phyloP scores from a whole-genome alignment of 495 filamentous ascomycete genomes.

The Aspergillus panamensis region DNA sequence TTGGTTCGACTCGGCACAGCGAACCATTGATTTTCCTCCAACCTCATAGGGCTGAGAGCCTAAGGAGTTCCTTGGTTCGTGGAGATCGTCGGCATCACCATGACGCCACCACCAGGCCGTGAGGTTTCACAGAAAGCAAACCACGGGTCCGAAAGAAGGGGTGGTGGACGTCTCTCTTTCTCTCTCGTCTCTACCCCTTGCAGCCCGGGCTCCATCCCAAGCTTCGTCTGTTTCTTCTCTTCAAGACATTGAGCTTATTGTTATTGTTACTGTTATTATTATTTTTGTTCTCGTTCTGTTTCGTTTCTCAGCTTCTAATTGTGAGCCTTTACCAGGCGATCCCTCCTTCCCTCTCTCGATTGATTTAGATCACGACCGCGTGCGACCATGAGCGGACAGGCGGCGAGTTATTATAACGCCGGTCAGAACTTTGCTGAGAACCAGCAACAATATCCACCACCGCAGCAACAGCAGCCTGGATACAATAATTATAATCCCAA shows the following conservation, averaged over 20 bases:
- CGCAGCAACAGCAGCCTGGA: constrained; percentile 13
- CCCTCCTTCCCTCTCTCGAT: no score
- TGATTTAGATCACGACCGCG: no score
- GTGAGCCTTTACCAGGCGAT: not conserved
- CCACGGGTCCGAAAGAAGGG: not conserved
- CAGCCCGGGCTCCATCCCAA: not conserved
- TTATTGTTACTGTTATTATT: not conserved
- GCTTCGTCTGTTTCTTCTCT: not conserved
- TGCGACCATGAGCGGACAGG: constrained; percentile 43
- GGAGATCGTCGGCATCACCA: constrained; percentile 6
- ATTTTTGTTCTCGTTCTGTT: no score
- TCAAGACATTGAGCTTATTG: not conserved
- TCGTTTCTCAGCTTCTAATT: no score
- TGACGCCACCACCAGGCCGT: constrained; percentile 7
- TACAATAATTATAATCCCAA: constrained; percentile 1
- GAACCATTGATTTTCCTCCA: not conserved
- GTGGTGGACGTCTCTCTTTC: not conserved
- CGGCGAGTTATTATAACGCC: constrained; percentile 40
- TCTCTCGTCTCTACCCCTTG: constrained; percentile 3
- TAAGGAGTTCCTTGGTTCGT: constrained; percentile 3
- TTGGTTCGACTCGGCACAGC: not conserved
- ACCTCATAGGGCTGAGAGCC: constrained; percentile 1
- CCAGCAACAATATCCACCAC: not conserved
- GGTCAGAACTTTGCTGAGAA: constrained; percentile 28
- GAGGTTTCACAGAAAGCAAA: not conserved